Evolutionary conservation across 2,329 filamentous ascomycete species (phyloP).

Genomic region (Penicillium digitatum): DNA sequence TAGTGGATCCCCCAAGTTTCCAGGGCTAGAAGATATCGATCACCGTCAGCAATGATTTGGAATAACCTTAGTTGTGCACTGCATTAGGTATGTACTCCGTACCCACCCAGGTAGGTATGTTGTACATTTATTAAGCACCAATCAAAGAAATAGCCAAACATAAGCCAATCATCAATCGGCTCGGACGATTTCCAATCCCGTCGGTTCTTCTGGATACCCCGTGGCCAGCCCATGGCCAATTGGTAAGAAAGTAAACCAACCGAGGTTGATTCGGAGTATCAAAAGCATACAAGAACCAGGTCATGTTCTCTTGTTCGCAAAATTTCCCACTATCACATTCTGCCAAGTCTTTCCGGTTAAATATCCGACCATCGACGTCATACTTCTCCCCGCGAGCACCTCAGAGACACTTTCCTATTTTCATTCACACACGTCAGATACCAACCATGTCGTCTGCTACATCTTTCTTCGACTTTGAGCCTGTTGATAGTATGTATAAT

Average conservation of each 20-base stretch:
- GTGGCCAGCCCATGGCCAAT: constrained; percentile 17
- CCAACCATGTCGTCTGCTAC: constrained; percentile 55
- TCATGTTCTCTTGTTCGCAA: constrained; percentile 1
- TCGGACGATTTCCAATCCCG: constrained; percentile 8
- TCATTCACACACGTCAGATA: constrained; percentile 3
- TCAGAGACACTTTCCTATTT: background rate
- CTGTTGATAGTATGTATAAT: constrained; percentile 51
- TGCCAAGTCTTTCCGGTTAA: constrained; percentile 4
- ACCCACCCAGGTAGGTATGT: too few relatives aligned
- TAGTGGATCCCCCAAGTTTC: background rate
- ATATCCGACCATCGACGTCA: constrained; percentile 16
- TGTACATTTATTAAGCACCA: constrained; percentile 3
- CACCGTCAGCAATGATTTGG: background rate
- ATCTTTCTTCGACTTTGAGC: constrained; percentile 58
- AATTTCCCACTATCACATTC: background rate
- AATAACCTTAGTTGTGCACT: background rate
- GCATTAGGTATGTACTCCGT: background rate
- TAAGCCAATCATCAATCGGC: constrained; percentile 4
- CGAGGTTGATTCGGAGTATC: constrained; percentile 7
- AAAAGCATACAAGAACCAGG: constrained; percentile 11
- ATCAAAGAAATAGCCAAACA: constrained; percentile 6
- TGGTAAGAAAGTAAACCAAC: constrained; percentile 15
- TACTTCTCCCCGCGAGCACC: constrained; percentile 1
- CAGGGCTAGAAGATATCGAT: background rate
- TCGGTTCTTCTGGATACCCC: constrained; percentile 11